A percentile compares a stretch with the other conserved stretches of the same genome.
phyloP scores from a whole-genome alignment of 148 eudicot genomes.

The Camellia sinensis region DNA sequence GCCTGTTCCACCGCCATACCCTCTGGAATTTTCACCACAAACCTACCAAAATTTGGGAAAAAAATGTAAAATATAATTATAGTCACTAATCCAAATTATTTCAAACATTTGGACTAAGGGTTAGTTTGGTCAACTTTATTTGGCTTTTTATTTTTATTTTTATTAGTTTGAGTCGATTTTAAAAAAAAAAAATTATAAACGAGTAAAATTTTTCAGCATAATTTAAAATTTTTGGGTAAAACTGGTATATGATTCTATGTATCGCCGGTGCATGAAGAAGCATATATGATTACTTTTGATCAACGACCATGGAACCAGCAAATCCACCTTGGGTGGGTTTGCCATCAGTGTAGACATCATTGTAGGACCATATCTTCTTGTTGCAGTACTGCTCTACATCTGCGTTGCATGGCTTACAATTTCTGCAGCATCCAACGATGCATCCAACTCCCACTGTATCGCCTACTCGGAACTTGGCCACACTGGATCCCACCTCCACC shows the following conservation, averaged over 20 bases:
- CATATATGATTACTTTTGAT: too few relatives aligned
- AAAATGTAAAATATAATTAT: not conserved
- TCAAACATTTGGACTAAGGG: too few relatives aligned
- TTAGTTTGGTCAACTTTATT: too few relatives aligned
- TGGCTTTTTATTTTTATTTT: too few relatives aligned
- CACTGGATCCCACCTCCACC: conserved; percentile 59
- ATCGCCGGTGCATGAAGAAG: not conserved
- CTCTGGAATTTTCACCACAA: conserved; percentile 83
- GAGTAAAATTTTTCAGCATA: not conserved
- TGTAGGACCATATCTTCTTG: conserved; percentile 47
- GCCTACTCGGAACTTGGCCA: conserved; percentile 65
- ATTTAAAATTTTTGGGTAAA: not conserved
- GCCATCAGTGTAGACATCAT: too few relatives aligned
- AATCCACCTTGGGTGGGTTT: too few relatives aligned
- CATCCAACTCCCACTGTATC: conserved; percentile 69
- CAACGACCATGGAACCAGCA: too few relatives aligned
- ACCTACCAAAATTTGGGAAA: conserved; percentile 32
- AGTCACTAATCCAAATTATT: not conserved
- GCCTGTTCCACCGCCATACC: conserved; percentile 90
- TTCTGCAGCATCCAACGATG: conserved; percentile 67
- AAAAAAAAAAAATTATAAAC: not conserved
- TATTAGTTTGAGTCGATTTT: too few relatives aligned
- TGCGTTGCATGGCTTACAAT: conserved; percentile 56
- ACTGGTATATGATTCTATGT: not conserved
- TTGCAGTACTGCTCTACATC: conserved; percentile 82